Evolutionary conservation across 768 basidiomycete species (phyloP), one percentile per base, ranked within the genome.

Genomic region (Podaxis sp.): DNA sequence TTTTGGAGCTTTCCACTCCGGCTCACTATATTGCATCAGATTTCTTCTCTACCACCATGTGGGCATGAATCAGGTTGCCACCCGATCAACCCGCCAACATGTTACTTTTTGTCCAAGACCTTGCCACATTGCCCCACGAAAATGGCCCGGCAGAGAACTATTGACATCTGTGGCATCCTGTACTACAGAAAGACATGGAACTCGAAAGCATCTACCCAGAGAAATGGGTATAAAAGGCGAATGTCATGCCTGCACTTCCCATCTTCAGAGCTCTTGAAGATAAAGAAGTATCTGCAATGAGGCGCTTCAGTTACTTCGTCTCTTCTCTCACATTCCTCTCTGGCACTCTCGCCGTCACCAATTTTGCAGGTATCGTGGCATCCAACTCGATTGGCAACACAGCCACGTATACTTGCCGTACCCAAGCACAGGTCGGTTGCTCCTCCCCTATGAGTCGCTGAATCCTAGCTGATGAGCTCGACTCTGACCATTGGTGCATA

Each of bases 321-420:
- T 2, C 53, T 18, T 25, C 59, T 51, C 25, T 65, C 40, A 61
- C 59, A 27, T 56, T 65, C 32, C 54, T 66, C 18, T 27, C 64
- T 14, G 58, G 64, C 13, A 64, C 52, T n/a, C 38, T 69, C 32
- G 72, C 71, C 2, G 63, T 66, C 23, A 77, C 69, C 60, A 67
- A 75, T 50, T 76, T 76, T 50, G 66, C 55, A 23, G 76, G 74
- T 2, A 50, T 77, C 18, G 66, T 63, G 10, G 69, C 65, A 13
- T 70, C 74, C n/a, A 77, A 76, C 60, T 70, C 73, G 53, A 68
- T 68, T 16, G 71, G 68, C 11, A 68, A 68, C 0, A 66, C 65
- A 4, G 47, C 64, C 0, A 48, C 66, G 2, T 77, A 74, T 53
- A 73, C 71, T 3, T 76, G 75, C 63, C 66, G 74, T 35, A 72